These are phyloP conservation scores for Hortiboletus campestris DNA, from an alignment of 768 basidiomycete genomes.

Conservation along the genomic window DNA sequence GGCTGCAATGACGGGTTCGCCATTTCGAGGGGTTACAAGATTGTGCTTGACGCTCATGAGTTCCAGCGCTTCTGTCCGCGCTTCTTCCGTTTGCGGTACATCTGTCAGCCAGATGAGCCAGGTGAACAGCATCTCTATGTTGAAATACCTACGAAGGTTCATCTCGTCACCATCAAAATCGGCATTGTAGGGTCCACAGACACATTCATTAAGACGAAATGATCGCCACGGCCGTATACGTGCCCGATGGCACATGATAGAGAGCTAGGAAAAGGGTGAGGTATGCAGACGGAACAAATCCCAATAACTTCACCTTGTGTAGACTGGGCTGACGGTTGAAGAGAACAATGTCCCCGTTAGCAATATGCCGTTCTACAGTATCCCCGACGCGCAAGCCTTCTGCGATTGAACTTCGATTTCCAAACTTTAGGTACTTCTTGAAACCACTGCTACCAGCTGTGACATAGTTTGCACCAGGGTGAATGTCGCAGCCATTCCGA, in stretches of 20 bases:
- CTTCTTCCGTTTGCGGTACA: conserved; percentile 98
- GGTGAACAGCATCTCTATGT: neutral
- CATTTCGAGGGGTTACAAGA: conserved; percentile 95
- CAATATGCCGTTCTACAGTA: conserved; percentile 89
- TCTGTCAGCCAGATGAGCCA: conserved; percentile 46
- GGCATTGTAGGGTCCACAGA: conserved; percentile 98
- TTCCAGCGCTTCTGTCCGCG: conserved; percentile 92
- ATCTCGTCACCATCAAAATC: conserved; percentile 99
- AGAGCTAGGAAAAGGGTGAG: conserved; percentile 53
- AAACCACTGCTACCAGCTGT: conserved; percentile 70
- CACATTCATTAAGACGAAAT: conserved; percentile 97
- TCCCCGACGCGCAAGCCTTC: conserved; percentile 85
- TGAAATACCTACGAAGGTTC: conserved; percentile 80
- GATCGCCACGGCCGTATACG: conserved; percentile 97
- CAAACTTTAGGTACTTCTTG: conserved; percentile 90
- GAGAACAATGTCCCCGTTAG: conserved; percentile 93
- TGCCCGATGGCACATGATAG: conserved; percentile 98
- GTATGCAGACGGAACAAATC: neutral
- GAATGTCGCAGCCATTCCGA: conserved; percentile 83
- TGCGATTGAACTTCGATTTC: conserved; percentile 76
- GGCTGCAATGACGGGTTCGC: conserved; percentile 98
- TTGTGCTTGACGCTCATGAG: conserved; percentile 98
- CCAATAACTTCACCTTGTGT: conserved; percentile 64
- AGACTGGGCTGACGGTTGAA: conserved; percentile 99
- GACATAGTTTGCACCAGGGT: conserved; percentile 96